Evolutionary conservation across 306 rosid species (phyloP), one percentile per base, ranked within the genome.

Genomic region (Cucumis melo): DNA sequence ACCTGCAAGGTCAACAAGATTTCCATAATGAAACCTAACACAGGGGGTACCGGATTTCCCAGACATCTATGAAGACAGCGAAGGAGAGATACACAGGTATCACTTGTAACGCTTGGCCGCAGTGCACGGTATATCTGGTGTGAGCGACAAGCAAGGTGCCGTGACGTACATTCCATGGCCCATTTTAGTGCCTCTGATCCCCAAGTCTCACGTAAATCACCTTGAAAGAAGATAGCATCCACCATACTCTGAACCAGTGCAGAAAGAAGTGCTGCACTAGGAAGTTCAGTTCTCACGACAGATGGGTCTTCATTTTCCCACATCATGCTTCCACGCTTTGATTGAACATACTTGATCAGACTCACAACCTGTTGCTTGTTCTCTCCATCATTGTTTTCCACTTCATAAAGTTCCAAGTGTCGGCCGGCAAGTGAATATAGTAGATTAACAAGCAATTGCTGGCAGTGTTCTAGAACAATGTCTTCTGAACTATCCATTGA

Each of bases 121-220:
- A 95, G 86, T 54, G 99, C 99, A 61, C 98, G 89, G 81, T 95
- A 95, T 77, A 95, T 92, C 90, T 95, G 99, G 87, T 95, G 99
- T 36, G 99, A 95, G 42, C 99, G 98, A 78, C 97, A 92, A 57
- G 97, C 98, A 74, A 95, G 97, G 86, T 95, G 99, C 83, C 93
- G 88, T 51, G 98, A 92, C 53, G 99, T 95, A 86, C 99, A 95
- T 86, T 95, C 99, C 99, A 95, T 95, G 77, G 99, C 99, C 99
- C 99, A 95, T 81, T 90, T 92, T 29, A 95, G 89, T 38, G 99
- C 98, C 86, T 95, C 99, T 34, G 83, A 89, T 56, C 99, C 99
- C 99, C 99, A 95, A 72, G 99, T 95, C 84, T 92, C 99, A 10
- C 92, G 93, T 46, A 95, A 96, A 83, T 95, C 99, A 74, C 99